Percentiles rank a stretch among this genome's conserved stretches.
phyloP scores from a whole-genome alignment of 2,329 filamentous ascomycete species.

The Dichotomopilus funicola region DNA sequence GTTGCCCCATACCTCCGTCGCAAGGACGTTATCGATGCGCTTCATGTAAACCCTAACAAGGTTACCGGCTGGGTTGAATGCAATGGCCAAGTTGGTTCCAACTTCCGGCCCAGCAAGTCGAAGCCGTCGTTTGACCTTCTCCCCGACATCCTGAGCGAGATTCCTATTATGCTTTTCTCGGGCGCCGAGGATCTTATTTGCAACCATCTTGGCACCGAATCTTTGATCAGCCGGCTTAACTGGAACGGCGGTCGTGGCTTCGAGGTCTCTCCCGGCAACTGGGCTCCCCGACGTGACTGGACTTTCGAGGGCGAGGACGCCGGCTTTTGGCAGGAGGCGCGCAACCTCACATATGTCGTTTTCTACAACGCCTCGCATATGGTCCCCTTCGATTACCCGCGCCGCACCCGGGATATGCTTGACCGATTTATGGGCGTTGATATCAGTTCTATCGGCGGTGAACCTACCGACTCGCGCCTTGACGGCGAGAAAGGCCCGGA shows the following conservation, averaged over 20 bases:
- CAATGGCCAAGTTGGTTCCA: constrained; percentile 65
- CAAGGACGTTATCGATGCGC: constrained; percentile 67
- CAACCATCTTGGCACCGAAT: constrained; percentile 92
- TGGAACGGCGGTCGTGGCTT: constrained; percentile 94
- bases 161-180: constrained; percentile 83
- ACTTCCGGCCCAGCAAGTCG: constrained; percentile 66
- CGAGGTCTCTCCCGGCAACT: constrained; percentile 76
- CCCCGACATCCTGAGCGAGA: constrained; percentile 67
- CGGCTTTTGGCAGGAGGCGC: constrained; percentile 88
- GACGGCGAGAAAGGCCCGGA: constrained; percentile 78
- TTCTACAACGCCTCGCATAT: constrained; percentile 97
- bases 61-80: constrained; percentile 89
- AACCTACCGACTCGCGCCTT: constrained; percentile 69
- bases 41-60: constrained; percentile 78
- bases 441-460: constrained; percentile 78
- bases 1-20: constrained; percentile 82
- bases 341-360: constrained; percentile 90
- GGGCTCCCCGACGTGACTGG: constrained; percentile 91
- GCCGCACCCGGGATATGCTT: constrained; percentile 88
- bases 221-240: constrained; percentile 79
- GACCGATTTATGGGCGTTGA: constrained; percentile 94
- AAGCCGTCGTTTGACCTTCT: constrained; percentile 67
- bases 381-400: constrained; percentile 91
- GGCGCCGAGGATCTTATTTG: constrained; percentile 93
- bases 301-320: constrained; percentile 82